A percentile compares a stretch with the other conserved stretches of the same genome.
Conservation (phyloP, 306 rosid species). For the Arachis stenosperma region DNA sequence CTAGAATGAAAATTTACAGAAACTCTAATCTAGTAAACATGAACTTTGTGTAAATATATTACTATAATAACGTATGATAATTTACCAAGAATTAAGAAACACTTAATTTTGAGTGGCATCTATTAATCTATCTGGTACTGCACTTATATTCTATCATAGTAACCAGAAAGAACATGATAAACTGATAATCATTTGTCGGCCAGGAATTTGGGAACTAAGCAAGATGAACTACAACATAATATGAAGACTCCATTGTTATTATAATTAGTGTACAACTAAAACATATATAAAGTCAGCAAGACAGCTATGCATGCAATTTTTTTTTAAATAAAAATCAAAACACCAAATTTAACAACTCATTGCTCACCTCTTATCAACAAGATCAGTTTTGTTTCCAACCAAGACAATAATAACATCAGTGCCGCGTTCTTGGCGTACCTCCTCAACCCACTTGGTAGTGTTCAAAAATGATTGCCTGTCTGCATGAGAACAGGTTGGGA, state of each 20-base stretch:
- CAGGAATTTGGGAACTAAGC: constrained; percentile 5
- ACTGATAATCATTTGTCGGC: background rate
- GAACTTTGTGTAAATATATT: constrained; percentile 23
- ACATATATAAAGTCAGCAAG: constrained; percentile 5
- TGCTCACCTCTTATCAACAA: constrained; percentile 91
- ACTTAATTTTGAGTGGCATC: background rate
- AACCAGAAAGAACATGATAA: constrained; percentile 14
- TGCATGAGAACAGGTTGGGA: constrained; percentile 50
- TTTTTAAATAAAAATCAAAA: constrained; percentile 2
- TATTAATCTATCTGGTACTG: constrained; percentile 16
- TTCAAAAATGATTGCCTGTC: constrained; percentile 92
- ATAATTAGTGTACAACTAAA: constrained; percentile 10
- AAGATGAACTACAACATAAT: constrained; percentile 20
- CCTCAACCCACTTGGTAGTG: constrained; percentile 93
- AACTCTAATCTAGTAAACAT: background rate
- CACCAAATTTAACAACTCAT: background rate
- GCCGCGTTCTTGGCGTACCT: constrained; percentile 93
- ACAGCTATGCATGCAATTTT: background rate
- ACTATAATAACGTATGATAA: constrained; percentile 12
- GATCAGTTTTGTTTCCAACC: constrained; percentile 99
- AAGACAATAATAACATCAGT: constrained; percentile 92
- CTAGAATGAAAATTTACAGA: constrained; percentile 22
- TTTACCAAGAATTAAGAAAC: background rate
- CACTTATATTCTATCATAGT: constrained; percentile 5
- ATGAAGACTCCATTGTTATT: background rate